A percentile compares a stretch with the other conserved stretches of the same genome.
phyloP scores from a whole-genome alignment of 2,329 filamentous ascomycete genomes.

The Sodiomyces alkalinus region DNA sequence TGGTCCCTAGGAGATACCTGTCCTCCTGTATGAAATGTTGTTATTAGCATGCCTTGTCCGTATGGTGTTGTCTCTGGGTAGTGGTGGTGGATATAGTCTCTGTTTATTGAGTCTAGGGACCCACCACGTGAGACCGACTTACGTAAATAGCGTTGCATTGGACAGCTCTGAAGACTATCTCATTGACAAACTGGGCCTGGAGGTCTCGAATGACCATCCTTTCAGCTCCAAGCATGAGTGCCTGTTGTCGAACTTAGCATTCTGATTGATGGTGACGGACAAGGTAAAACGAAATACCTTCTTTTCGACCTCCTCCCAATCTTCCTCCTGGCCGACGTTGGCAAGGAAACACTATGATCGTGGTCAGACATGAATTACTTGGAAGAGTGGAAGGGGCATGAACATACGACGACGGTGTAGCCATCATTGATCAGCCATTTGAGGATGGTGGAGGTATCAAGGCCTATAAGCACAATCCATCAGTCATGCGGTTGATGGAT shows the following conservation, averaged over 20 bases:
- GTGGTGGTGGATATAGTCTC: too few species aligned
- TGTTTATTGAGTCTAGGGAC: too few species aligned
- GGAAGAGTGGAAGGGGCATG: not conserved
- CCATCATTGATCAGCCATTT: slow-evolving; percentile 5
- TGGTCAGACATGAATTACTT: not conserved
- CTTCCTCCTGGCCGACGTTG: slow-evolving; percentile 57
- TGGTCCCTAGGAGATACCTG: slow-evolving; percentile 26
- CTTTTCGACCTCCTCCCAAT: slow-evolving; percentile 39
- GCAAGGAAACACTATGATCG: slow-evolving; percentile 29
- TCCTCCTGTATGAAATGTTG: too few species aligned
- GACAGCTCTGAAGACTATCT: slow-evolving; percentile 62
- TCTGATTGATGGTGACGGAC: too few species aligned
- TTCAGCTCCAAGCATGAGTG: not conserved
- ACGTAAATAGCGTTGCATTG: slow-evolving; percentile 52
- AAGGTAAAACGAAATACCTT: too few species aligned
- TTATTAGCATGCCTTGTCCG: too few species aligned
- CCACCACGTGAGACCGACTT: too few species aligned
- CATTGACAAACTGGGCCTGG: slow-evolving; percentile 55
- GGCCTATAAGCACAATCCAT: too few species aligned
- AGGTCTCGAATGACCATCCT: slow-evolving; percentile 43
- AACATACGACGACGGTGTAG: slow-evolving; percentile 3
- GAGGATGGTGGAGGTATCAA: slow-evolving; percentile 7
- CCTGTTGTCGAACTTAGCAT: too few species aligned
- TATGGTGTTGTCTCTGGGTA: too few species aligned
- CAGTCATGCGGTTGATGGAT: too few species aligned